A percentile compares a stretch with the other conserved stretches of the same genome.
Evolutionary conservation across 768 basidiomycete genomes (phyloP).

Genomic region (Mycena pura): DNA sequence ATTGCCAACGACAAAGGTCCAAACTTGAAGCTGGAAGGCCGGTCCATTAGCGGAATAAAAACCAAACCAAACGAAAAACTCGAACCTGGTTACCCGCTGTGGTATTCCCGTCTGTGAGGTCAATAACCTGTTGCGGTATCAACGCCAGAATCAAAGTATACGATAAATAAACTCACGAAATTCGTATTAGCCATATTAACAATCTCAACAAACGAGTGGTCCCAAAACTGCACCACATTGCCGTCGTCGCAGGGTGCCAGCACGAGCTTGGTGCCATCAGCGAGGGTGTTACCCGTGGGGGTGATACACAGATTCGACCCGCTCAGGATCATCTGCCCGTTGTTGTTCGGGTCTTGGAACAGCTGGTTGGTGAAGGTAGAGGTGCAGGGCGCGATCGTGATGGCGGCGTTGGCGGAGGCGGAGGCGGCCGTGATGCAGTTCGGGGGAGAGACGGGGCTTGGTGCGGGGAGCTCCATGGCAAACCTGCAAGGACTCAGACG

Average conservation of each 20-base stretch:
- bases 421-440: constrained; percentile 7
- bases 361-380: not conserved
- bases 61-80: not conserved
- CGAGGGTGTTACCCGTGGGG: not conserved
- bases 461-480: constrained; percentile 1
- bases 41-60: not conserved
- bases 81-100: constrained; percentile 5
- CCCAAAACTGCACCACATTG: constrained; percentile 7
- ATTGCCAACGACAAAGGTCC: constrained; percentile 1
- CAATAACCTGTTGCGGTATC: not conserved
- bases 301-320: constrained; percentile 4
- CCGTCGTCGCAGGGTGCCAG: constrained; percentile 4
- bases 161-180: constrained; percentile 8
- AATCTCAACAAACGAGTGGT: not conserved
- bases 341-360: constrained; percentile 3
- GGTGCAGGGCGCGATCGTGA: constrained; percentile 3
- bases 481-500: constrained; percentile 7
- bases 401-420: not conserved
- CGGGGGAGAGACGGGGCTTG: not conserved
- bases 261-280: constrained; percentile 6
- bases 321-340: constrained; percentile 6
- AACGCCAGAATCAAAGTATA: constrained; percentile 2
- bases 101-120: constrained; percentile 5
- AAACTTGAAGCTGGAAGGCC: constrained; percentile 2
- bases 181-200: constrained; percentile 1